phyloP scores from a whole-genome alignment of 352 stramenopile species.

The Aphanomyces euteiches region DNA sequence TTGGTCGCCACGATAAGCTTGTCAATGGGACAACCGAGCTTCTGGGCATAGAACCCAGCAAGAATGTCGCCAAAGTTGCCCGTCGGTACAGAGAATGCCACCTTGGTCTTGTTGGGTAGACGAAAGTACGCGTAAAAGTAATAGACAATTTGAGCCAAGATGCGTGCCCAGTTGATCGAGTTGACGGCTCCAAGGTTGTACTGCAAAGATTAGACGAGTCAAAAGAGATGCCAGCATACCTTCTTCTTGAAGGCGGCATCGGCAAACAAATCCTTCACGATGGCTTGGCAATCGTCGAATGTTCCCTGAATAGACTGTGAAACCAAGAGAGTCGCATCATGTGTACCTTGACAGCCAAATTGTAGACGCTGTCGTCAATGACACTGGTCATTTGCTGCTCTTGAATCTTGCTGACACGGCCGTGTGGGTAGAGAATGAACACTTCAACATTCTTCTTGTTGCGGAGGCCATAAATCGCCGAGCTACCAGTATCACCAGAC shows the following conservation, averaged over 20 bases:
- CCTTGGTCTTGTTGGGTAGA: slow-evolving; percentile 57
- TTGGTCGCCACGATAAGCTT: slow-evolving; percentile 98
- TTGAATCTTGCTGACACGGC: slow-evolving; percentile 95
- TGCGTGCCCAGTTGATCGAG: slow-evolving; percentile 99
- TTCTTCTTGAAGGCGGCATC: slow-evolving; percentile 90
- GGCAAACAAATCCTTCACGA: slow-evolving; percentile 98
- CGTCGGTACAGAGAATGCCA: slow-evolving; percentile 96
- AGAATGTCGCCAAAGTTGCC: slow-evolving; percentile 99
- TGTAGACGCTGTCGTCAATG: slow-evolving; percentile 97
- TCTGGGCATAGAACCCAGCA: slow-evolving; percentile 96
- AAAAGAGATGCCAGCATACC: slow-evolving; percentile 32
- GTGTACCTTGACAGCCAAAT: slow-evolving; percentile 77
- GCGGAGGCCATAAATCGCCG: slow-evolving; percentile 97
- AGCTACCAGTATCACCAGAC: slow-evolving; percentile 96
- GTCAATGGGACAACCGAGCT: slow-evolving; percentile 90
- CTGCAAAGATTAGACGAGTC: slow-evolving; percentile 22
- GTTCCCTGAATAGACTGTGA: slow-evolving; percentile 76
- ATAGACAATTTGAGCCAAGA: slow-evolving; percentile 98
- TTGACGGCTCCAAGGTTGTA: slow-evolving; percentile 97
- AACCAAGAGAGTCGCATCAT: background rate
- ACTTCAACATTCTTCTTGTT: slow-evolving; percentile 97
- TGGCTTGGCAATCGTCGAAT: slow-evolving; percentile 99
- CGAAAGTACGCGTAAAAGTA: slow-evolving; percentile 98
- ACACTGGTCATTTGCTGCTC: slow-evolving; percentile 99
- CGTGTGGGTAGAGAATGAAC: slow-evolving; percentile 98